Conservation (phyloP, 192 early-diverging fungal genomes). For the Gamsiella multidivaricata region DNA sequence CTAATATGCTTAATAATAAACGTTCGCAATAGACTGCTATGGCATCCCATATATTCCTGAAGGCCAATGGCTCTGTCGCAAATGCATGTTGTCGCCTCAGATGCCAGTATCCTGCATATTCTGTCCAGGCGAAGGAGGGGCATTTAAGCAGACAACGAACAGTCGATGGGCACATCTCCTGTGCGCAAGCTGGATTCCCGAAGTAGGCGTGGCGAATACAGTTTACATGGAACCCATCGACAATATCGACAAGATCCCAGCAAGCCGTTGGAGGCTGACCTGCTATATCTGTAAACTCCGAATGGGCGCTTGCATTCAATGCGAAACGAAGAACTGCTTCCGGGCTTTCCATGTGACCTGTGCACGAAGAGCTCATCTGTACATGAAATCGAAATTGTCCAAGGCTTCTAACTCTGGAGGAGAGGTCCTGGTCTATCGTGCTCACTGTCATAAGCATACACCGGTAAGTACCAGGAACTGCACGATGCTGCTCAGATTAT, state of each 20-base stretch:
- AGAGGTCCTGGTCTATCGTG: constrained; percentile 71
- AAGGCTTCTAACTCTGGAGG: constrained; percentile 58
- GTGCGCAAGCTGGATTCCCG: constrained; percentile 98
- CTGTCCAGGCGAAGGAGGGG: constrained; percentile 93
- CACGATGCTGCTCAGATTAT: too few species aligned
- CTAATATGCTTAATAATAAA: background rate
- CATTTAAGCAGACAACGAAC: constrained; percentile 94
- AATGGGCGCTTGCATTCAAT: constrained; percentile 95
- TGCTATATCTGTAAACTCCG: constrained; percentile 90
- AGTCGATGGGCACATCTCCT: constrained; percentile 96
- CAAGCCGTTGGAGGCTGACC: constrained; percentile 85
- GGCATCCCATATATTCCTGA: constrained; percentile 99
- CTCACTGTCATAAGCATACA: constrained; percentile 92
- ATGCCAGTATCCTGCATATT: constrained; percentile 88
- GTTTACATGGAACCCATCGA: constrained; percentile 99
- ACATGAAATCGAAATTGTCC: constrained; percentile 82
- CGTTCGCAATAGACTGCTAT: constrained; percentile 84
- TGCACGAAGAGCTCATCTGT: constrained; percentile 86
- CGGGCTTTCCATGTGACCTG: constrained; percentile 94
- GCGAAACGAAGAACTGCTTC: constrained; percentile 89
- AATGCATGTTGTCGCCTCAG: constrained; percentile 97
- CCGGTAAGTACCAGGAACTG: constrained; percentile 62
- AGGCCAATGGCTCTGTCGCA: constrained; percentile 98
- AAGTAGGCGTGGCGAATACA: constrained; percentile 85
- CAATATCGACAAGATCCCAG: constrained; percentile 88